Conservation (phyloP, 495 filamentous ascomycete genomes). For the Xylaria bambusicola region DNA sequence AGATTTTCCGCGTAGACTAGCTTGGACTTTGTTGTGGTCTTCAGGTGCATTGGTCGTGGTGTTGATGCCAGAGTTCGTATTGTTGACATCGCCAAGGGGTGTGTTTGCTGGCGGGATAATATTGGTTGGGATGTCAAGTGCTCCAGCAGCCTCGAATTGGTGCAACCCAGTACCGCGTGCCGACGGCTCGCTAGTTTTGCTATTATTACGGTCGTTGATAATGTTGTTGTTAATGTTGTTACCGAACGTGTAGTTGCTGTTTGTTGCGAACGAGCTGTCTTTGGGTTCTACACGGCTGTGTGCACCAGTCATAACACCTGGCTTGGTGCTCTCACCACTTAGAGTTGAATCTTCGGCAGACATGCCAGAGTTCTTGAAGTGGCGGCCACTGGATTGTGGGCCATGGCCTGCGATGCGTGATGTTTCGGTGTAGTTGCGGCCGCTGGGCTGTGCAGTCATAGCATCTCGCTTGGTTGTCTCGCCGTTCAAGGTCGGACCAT, state of each 20-base stretch:
- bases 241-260: neutral
- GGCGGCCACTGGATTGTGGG: neutral
- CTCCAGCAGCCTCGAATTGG: neutral
- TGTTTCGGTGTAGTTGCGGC: neutral
- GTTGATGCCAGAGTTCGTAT: neutral
- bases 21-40: conserved; percentile 18
- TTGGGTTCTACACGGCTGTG: conserved; percentile 16
- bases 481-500: neutral
- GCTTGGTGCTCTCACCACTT: conserved; percentile 4
- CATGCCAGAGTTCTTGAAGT: neutral
- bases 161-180: neutral
- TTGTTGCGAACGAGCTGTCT: neutral
- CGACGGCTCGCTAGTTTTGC: neutral
- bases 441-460: neutral
- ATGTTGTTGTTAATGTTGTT: no score
- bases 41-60: neutral
- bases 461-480: no score
- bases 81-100: neutral
- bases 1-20: conserved; percentile 18
- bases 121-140: neutral
- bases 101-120: neutral
- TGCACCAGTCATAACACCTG: conserved; percentile 29
- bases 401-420: neutral
- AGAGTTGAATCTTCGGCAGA: neutral
- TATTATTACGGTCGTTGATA: no score